Evolutionary conservation across 257 asterid genomes (phyloP).

Genomic region (Thymus quinquecostatus): DNA sequence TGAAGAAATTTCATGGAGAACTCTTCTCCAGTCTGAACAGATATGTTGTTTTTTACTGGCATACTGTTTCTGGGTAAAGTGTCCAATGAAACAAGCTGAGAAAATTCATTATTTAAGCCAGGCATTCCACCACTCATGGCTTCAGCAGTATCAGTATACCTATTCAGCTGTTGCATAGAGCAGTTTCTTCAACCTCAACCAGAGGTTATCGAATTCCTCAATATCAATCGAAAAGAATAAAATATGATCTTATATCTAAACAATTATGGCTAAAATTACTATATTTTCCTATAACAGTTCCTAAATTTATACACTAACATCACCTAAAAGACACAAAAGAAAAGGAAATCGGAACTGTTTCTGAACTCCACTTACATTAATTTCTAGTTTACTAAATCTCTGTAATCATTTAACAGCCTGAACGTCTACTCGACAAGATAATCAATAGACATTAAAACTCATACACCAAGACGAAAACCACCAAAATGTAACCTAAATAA

Average conservation of each 20-base stretch:
- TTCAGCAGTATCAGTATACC: conserved; percentile 43
- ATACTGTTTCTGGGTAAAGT: conserved; percentile 28
- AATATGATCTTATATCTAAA: conserved; percentile 3
- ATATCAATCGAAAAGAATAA: conserved; percentile 13
- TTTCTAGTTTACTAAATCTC: background rate
- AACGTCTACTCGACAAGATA: conserved; percentile 12
- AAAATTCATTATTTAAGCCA: conserved; percentile 42
- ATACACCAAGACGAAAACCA: conserved; percentile 13
- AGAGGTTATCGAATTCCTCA: conserved; percentile 7
- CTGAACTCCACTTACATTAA: background rate
- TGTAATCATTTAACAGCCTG: background rate
- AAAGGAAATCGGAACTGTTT: conserved; percentile 6
- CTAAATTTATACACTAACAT: conserved; percentile 20
- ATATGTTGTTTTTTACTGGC: conserved; percentile 40
- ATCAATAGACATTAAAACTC: conserved; percentile 16
- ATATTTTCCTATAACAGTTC: background rate
- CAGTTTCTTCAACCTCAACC: conserved; percentile 28
- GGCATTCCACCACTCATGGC: conserved; percentile 41
- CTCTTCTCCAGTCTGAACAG: conserved; percentile 67
- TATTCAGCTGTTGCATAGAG: conserved; percentile 45
- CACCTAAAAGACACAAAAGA: conserved; percentile 24
- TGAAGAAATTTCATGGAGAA: conserved; percentile 57
- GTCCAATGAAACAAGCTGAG: conserved; percentile 43
- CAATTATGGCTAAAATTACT: background rate
- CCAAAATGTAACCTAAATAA: conserved; percentile 2